Evolutionary conservation across 805 yeast genomes (phyloP), one percentile per base, ranked within the genome.

Genomic region (Dipodascus albidus): DNA sequence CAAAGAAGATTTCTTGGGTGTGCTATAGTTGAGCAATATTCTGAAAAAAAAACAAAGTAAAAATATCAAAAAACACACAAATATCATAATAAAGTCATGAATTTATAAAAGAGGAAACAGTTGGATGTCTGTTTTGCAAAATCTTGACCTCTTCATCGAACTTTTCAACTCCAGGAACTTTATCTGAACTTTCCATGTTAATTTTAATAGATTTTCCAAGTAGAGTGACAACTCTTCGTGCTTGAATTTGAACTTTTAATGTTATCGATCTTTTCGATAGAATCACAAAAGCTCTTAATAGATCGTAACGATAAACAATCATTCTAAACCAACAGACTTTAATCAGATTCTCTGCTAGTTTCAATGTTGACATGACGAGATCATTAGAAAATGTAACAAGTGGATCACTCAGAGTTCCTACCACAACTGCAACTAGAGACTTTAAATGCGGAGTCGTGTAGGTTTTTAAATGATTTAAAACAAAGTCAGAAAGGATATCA

Each of bases 1-100:
- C 64, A 93, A 91, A 70, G 99, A 93, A 72, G 99, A 93, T 73
- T 93, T 88, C 68, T 76, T 93, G 70, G 99, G 99, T 53, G 95
- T 96, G 31, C 68, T 81, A 55, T 81, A 64, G 33, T 49, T 9
- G 6, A 6, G 11, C 21, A 17, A 2, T 31, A 33, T 33, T 17
- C 3, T 50, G 33, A 6, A 49, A 33, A 3, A 17, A 14, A 9
- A 17, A 49, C 19, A 23, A 21, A 8, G 52, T 14, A 15, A 53
- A n/a, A 23, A 14, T 31, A 31, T 31, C 15, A 31, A 9, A 31
- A 31, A 31, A 31, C 15, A 31, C 15, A 31, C 15, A 31, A 31
- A 31, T 31, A 31, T 31, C 38, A 15, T 31, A 31, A 38, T 11
- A n/a, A 11, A 38, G n/a, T 38, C 20, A 38, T 38, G 17, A n/a